Percentiles rank a stretch among this genome's conserved stretches.
Evolutionary conservation across 2,329 filamentous ascomycete species (phyloP).

Genomic region (Didymosphaeria variabile): DNA sequence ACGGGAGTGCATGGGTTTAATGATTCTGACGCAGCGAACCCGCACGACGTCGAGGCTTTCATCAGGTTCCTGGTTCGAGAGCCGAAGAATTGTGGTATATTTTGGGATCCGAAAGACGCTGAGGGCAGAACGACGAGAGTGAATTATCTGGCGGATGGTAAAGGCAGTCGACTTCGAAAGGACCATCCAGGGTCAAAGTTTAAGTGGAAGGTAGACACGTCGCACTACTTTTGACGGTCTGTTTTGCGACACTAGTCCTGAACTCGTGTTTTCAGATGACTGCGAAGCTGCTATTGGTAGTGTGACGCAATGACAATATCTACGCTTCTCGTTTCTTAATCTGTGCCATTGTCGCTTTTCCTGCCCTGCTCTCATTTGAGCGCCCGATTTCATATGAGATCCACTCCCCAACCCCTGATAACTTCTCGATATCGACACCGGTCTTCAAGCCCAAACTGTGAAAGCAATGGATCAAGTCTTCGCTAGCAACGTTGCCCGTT

Average conservation of each 20-base stretch:
- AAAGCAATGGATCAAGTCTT: conserved; percentile 81
- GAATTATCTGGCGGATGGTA: not conserved
- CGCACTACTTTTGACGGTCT: not conserved
- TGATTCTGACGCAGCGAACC: not conserved
- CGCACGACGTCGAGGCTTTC: not conserved
- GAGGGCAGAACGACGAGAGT: not conserved
- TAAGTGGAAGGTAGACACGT: not conserved
- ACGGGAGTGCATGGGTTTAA: not conserved
- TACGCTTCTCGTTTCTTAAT: conserved; percentile 28
- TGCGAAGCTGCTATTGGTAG: not conserved
- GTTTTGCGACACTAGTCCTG: not conserved
- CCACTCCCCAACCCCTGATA: conserved; percentile 51
- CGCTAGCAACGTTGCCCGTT: conserved; percentile 85
- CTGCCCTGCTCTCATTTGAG: conserved; percentile 50
- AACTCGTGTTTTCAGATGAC: not conserved
- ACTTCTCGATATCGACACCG: conserved; percentile 63
- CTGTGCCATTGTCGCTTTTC: conserved; percentile 49
- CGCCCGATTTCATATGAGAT: conserved; percentile 47
- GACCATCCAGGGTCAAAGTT: not conserved
- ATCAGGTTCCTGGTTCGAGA: not conserved
- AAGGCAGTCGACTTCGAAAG: not conserved
- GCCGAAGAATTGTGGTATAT: not conserved
- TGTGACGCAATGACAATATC: not conserved
- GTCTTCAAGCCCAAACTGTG: conserved; percentile 78
- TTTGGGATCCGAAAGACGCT: not conserved